Evolutionary conservation across 2,329 filamentous ascomycete genomes (phyloP).

Genomic region (Calonectria pseudoturangicola): DNA sequence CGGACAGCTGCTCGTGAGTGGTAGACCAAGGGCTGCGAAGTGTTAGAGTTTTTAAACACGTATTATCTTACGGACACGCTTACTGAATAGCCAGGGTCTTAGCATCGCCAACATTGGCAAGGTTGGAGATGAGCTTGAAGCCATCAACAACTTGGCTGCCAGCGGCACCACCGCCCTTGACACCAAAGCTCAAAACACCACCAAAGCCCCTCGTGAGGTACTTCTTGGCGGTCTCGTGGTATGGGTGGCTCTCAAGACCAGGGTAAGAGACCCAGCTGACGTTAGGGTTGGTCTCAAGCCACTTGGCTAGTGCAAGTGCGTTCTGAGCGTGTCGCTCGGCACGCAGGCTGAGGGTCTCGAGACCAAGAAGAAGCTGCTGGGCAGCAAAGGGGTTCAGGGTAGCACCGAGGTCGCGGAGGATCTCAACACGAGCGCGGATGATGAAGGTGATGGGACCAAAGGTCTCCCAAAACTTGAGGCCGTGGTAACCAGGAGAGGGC

Average conservation of each 20-base stretch:
- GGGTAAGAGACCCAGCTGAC: constrained; percentile 97
- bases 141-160: constrained; percentile 93
- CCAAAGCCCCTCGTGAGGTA: constrained; percentile 91
- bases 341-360: constrained; percentile 92
- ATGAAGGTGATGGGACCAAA: constrained; percentile 90
- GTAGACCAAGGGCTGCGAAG: constrained; percentile 84
- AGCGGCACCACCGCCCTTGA: constrained; percentile 89
- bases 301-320: constrained; percentile 84
- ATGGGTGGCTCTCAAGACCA: constrained; percentile 87
- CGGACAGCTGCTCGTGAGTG: constrained; percentile 92
- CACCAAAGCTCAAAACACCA: constrained; percentile 93
- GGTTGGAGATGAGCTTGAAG: constrained; percentile 95
- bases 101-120: constrained; percentile 96
- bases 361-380: constrained; percentile 90
- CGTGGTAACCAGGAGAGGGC: constrained; percentile 92
- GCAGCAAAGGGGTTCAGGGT: constrained; percentile 92
- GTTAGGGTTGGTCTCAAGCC: constrained; percentile 88
- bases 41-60: constrained; percentile 4
- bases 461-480: constrained; percentile 94
- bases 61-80: constrained; percentile 43
- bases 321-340: constrained; percentile 92
- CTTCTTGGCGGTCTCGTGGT: constrained; percentile 87
- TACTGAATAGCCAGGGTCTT: constrained; percentile 94
- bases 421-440: constrained; percentile 90
- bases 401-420: constrained; percentile 89